Evolutionary conservation across 495 filamentous ascomycete species (phyloP), one percentile per base, ranked within the genome.

Genomic region (Aspergillus campestris): DNA sequence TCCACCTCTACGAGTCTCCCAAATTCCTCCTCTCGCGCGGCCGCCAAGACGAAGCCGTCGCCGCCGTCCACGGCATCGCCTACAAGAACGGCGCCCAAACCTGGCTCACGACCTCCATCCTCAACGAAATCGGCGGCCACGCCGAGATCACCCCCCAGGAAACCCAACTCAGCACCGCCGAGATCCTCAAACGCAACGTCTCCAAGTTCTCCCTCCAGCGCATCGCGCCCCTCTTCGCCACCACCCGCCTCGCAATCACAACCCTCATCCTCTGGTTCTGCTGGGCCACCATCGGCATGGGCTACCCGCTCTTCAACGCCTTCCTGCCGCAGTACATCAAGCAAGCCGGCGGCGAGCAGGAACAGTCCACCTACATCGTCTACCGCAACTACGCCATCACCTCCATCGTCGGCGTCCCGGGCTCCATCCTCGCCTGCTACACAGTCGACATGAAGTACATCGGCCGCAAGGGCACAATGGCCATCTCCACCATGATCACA

Each of bases 1-100:
- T 94, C 64, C 80, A 82, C 31, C 75, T 94, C 12, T 86, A 78
- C 58, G 87, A 92, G 61, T 86, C 82, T 6, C 87, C 87, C 18
- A 94, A 91, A 62, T 90, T 76, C 55, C 59, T 89, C 30, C 82
- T 91, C 59, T 80, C 81, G 3, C 75, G 79, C 34, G 86, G 84
- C 3, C 67, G 73, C 14, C 83, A 89, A 51, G 74, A 76, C n/a
- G 76, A 86, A 33, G 87, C 87, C 13, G 85, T 89, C 8, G 70
- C 74, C 9, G 69, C 84, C 7, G 78, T 89, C 2, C 81, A 86
- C 42, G 74, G 72, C 7, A 72, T 79, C 13, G 75, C 75, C 2
- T 69, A 75, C 56, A 69, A 71, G 61, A 79, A 79, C 62, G 57
- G 60, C 48, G 50, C 63, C 29, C 64, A 71, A 53, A 77, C 74